Evolutionary conservation across 306 rosid genomes (phyloP).

Genomic region (Pyrus betulifolia): DNA sequence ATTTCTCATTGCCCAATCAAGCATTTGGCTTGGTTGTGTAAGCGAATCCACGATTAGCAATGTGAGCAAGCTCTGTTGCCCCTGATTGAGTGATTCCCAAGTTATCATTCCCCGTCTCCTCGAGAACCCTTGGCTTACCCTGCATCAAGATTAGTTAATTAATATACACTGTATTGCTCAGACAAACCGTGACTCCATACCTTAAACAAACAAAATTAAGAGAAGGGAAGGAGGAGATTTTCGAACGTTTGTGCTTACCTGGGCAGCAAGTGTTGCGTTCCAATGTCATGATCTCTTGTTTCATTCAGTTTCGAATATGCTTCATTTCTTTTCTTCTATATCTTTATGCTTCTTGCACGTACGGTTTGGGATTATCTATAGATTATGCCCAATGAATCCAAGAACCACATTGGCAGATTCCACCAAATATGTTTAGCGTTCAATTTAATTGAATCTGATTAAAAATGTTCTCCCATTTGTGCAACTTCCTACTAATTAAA

Average conservation of each 20-base stretch:
- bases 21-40: too few species aligned
- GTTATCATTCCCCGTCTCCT: too few species aligned
- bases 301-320: conserved; percentile 29
- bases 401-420: background rate
- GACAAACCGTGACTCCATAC: conserved; percentile 45
- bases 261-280: conserved; percentile 7
- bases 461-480: background rate
- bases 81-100: too few species aligned
- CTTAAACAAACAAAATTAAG: conserved; percentile 31
- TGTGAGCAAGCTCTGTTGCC: too few species aligned
- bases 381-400: background rate
- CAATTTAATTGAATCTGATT: background rate
- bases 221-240: conserved; percentile 9
- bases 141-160: conserved; percentile 17
- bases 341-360: conserved; percentile 1
- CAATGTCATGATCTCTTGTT: conserved; percentile 34
- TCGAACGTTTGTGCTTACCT: conserved; percentile 13
- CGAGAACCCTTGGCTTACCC: too few species aligned
- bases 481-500: background rate
- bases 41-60: too few species aligned
- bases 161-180: conserved; percentile 35
- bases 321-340: background rate
- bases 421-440: background rate
- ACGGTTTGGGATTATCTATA: background rate
- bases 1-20: too few species aligned